Evolutionary conservation across 2,329 filamentous ascomycete genomes (phyloP).

Genomic region (Dissoconium aciculare): DNA sequence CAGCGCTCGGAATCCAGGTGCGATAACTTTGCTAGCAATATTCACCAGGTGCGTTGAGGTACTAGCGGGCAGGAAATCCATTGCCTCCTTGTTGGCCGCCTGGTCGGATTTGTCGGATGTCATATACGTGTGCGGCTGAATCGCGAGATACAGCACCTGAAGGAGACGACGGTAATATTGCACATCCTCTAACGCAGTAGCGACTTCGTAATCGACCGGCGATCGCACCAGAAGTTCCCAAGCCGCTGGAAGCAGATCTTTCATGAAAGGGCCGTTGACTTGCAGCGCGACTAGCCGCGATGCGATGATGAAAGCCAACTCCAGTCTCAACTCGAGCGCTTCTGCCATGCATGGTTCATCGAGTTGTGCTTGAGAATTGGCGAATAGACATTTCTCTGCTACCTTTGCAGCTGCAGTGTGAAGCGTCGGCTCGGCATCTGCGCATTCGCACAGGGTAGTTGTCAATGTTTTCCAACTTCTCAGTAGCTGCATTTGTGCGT

Average conservation of each 20-base stretch:
- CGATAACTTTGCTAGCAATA: constrained; percentile 64
- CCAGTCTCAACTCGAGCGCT: constrained; percentile 60
- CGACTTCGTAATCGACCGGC: constrained; percentile 44
- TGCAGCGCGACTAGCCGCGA: constrained; percentile 55
- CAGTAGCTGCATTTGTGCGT: constrained; percentile 76
- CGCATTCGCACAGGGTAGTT: constrained; percentile 59
- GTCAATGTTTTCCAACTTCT: constrained; percentile 81
- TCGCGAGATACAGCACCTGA: constrained; percentile 67
- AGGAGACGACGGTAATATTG: constrained; percentile 72
- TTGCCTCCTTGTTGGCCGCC: constrained; percentile 6
- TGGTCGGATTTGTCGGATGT: constrained; percentile 2
- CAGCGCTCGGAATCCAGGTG: constrained; percentile 65
- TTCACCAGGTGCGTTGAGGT: constrained; percentile 52
- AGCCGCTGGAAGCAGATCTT: constrained; percentile 39
- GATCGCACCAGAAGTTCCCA: constrained; percentile 46
- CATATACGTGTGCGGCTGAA: constrained; percentile 45
- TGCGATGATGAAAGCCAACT: constrained; percentile 67
- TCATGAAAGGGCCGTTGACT: constrained; percentile 36
- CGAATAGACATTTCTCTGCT: constrained; percentile 59
- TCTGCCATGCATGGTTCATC: constrained; percentile 70
- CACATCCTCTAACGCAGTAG: constrained; percentile 41
- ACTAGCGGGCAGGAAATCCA: constrained; percentile 22
- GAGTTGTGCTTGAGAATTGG: constrained; percentile 58
- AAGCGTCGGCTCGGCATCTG: constrained; percentile 40
- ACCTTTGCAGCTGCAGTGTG: constrained; percentile 59